Percentiles rank a stretch among this genome's conserved stretches.
Evolutionary conservation across 768 basidiomycete species (phyloP).

Genomic region (Mycena rebaudengoi): DNA sequence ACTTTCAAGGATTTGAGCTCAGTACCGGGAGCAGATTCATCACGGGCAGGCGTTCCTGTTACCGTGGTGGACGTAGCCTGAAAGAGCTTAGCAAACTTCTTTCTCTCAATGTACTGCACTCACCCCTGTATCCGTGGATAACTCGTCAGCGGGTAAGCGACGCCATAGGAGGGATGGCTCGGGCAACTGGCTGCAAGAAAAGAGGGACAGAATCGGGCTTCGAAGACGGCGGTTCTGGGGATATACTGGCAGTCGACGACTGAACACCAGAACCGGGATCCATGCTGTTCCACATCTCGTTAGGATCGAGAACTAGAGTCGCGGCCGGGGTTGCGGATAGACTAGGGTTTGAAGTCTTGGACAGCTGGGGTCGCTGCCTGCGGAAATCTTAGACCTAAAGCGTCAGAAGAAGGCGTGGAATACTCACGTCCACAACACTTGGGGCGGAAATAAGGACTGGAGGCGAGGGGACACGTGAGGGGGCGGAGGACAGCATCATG

Average conservation of each 20-base stretch:
- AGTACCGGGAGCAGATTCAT: too few relatives aligned
- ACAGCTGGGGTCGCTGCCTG: neutral
- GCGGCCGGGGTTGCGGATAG: neutral
- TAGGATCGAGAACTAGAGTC: conserved; percentile 9
- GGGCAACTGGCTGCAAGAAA: neutral
- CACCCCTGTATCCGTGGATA: conserved; percentile 6
- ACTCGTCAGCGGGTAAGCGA: conserved; percentile 2
- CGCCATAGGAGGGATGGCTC: neutral
- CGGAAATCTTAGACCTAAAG: neutral
- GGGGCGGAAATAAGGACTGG: neutral
- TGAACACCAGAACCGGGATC: conserved; percentile 18
- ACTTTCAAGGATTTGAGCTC: too few relatives aligned
- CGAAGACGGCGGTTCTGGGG: neutral
- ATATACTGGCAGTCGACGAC: neutral
- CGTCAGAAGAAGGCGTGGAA: neutral
- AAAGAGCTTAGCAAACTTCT: neutral
- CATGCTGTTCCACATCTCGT: conserved; percentile 23
- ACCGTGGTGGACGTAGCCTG: neutral
- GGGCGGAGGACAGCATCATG: conserved; percentile 1
- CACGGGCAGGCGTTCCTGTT: too few relatives aligned
- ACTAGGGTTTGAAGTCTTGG: neutral
- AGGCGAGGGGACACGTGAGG: conserved; percentile 5
- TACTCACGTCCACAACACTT: neutral
- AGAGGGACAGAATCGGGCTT: neutral
- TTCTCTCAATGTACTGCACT: neutral